Conservation (phyloP, 2,329 filamentous ascomycete genomes). For the Exophiala spinifera region DNA sequence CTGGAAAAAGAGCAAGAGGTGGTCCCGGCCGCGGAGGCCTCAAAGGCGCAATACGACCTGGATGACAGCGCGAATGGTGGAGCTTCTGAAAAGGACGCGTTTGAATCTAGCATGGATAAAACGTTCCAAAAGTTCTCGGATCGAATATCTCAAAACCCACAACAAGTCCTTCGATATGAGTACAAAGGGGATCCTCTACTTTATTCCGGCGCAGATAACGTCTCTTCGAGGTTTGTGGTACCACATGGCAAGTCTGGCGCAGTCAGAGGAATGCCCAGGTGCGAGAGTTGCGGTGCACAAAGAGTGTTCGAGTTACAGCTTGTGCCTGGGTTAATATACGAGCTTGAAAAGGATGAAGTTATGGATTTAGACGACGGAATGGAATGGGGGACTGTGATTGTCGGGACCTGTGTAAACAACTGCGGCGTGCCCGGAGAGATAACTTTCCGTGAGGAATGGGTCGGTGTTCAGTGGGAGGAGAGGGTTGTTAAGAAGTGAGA, state of each 20-base stretch:
- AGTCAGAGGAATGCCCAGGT: slow-evolving; percentile 62
- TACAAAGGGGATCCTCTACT: slow-evolving; percentile 70
- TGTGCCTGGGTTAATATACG: slow-evolving; percentile 82
- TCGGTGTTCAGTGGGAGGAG: slow-evolving; percentile 98
- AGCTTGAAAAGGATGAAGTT: slow-evolving; percentile 71
- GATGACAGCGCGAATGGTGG: slow-evolving; percentile 37
- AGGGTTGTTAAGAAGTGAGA: slow-evolving; percentile 27
- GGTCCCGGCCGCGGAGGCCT: slow-evolving; percentile 41
- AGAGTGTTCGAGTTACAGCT: slow-evolving; percentile 90
- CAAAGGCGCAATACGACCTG: slow-evolving; percentile 35
- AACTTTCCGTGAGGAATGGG: slow-evolving; percentile 91
- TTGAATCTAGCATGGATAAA: slow-evolving; percentile 71
- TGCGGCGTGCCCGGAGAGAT: slow-evolving; percentile 66
- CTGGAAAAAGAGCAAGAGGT: slow-evolving; percentile 52
- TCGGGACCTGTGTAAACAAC: slow-evolving; percentile 79
- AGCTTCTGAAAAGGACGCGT: slow-evolving; percentile 62
- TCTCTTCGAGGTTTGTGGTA: slow-evolving; percentile 61
- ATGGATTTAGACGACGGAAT: slow-evolving; percentile 69
- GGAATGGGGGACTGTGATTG: slow-evolving; percentile 94
- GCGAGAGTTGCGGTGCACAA: slow-evolving; percentile 68
- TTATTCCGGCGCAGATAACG: slow-evolving; percentile 72
- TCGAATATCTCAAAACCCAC: slow-evolving; percentile 73
- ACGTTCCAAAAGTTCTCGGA: slow-evolving; percentile 79
- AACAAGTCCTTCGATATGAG: slow-evolving; percentile 79
- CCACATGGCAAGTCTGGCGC: slow-evolving; percentile 26